Percentiles rank a stretch among this genome's conserved stretches.
These are phyloP conservation scores for Candida glucosophila DNA, from an alignment of 1,139 yeast species.

Conservation along the genomic window DNA sequence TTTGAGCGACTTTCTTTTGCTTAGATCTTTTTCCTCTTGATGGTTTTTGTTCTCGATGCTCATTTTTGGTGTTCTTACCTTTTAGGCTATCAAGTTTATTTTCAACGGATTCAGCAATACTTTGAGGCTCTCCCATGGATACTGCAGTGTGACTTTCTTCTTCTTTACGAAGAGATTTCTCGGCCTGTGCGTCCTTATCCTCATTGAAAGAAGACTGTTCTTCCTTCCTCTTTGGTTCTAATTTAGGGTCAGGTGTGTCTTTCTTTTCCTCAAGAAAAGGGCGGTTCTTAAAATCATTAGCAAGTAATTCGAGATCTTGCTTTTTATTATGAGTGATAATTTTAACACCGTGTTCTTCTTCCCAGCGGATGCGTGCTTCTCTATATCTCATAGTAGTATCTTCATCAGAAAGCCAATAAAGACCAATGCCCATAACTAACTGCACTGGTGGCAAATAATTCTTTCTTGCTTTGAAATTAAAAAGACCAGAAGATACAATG, in stretches of 20 bases:
- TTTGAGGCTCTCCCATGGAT: background rate
- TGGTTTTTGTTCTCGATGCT: slow-evolving; percentile 9
- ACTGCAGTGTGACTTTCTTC: no score
- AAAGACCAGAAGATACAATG: slow-evolving; percentile 55
- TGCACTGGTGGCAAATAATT: slow-evolving; percentile 72
- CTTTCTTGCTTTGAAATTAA: slow-evolving; percentile 50
- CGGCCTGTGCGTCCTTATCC: background rate
- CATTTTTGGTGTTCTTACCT: background rate
- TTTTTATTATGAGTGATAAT: slow-evolving; percentile 30
- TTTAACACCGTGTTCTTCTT: slow-evolving; percentile 40
- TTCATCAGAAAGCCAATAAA: slow-evolving; percentile 65
- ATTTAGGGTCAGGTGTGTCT: background rate
- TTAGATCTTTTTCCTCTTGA: slow-evolving; percentile 83
- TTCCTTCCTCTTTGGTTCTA: background rate
- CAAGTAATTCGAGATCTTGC: slow-evolving; percentile 17
- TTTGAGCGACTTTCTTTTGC: slow-evolving; percentile 70
- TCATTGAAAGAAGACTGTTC: slow-evolving; percentile 1
- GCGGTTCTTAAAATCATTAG: no score
- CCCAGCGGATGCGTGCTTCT: slow-evolving; percentile 25
- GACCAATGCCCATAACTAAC: slow-evolving; percentile 82
- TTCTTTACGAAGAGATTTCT: slow-evolving; percentile 2
- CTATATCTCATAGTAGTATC: slow-evolving; percentile 37
- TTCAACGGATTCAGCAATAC: background rate
- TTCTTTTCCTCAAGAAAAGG: no score
- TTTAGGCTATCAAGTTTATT: background rate